Percentiles rank a stretch among this genome's conserved stretches.
These are phyloP conservation scores for Neurospora hispaniola DNA, from an alignment of 495 filamentous ascomycete species.

Conservation along the genomic window DNA sequence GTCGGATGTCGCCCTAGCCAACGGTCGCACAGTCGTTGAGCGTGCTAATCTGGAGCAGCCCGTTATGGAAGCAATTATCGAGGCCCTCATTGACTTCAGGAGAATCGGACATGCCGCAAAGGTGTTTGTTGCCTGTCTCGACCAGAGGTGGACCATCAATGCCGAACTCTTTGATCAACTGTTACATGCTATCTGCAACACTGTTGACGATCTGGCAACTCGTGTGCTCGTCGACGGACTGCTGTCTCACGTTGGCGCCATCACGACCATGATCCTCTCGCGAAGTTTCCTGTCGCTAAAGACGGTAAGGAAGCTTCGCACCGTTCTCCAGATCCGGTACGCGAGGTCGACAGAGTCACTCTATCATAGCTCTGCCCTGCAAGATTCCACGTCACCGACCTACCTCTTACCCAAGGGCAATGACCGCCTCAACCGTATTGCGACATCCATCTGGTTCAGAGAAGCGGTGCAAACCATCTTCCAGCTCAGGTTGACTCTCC, in stretches of 20 bases:
- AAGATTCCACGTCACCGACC: background rate
- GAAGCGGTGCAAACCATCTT: constrained; percentile 2
- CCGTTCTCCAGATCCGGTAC: constrained; percentile 5
- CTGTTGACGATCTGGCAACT: constrained; percentile 16
- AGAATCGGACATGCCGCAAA: constrained; percentile 23
- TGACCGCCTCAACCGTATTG: constrained; percentile 5
- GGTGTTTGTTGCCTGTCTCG: constrained; percentile 23
- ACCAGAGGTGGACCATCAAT: constrained; percentile 14
- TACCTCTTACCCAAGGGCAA: background rate
- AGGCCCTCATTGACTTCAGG: constrained; percentile 28
- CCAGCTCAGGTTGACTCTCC: background rate
- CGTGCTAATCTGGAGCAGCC: constrained; percentile 14
- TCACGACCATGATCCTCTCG: constrained; percentile 8
- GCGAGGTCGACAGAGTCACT: background rate
- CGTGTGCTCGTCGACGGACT: constrained; percentile 20
- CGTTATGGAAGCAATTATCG: constrained; percentile 26
- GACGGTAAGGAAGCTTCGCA: constrained; percentile 4
- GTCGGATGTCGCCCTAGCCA: constrained; percentile 1
- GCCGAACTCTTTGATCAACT: constrained; percentile 21
- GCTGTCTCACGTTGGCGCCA: constrained; percentile 14
- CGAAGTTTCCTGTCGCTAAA: background rate
- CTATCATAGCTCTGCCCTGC: background rate
- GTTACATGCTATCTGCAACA: constrained; percentile 19
- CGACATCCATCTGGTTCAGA: constrained; percentile 9
- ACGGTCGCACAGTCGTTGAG: constrained; percentile 14